These are phyloP conservation scores for Globisporangium spinosum DNA, from an alignment of 352 stramenopile genomes.

Conservation along the genomic window DNA sequence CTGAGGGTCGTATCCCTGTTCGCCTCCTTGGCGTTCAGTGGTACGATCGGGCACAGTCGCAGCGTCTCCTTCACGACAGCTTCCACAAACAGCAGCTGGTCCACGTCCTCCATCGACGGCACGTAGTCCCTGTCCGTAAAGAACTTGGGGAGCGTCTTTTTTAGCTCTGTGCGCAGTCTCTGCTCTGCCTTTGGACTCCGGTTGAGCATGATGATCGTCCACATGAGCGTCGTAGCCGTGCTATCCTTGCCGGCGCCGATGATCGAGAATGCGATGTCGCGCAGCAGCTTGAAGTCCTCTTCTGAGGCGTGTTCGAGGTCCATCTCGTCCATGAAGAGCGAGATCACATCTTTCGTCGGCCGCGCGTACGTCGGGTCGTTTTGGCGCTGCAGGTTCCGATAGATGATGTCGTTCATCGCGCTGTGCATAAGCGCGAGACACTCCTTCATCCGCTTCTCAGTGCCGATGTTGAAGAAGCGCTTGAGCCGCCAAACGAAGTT, in stretches of 20 bases:
- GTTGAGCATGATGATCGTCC: conserved; percentile 43
- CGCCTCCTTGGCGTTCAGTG: conserved; percentile 50
- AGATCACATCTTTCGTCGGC: conserved; percentile 25
- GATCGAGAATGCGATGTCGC: conserved; percentile 49
- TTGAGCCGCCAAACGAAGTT: conserved; percentile 38
- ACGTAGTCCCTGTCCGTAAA: conserved; percentile 2
- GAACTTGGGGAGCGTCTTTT: conserved; percentile 10
- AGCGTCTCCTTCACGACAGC: conserved; percentile 62
- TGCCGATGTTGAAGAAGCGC: conserved; percentile 33
- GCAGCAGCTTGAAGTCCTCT: conserved; percentile 25
- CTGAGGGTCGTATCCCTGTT: conserved; percentile 52
- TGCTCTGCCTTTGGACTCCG: conserved; percentile 32
- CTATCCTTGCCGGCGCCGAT: conserved; percentile 62
- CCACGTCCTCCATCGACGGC: conserved; percentile 22
- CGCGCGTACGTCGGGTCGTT: conserved; percentile 6
- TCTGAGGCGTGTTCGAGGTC: background rate
- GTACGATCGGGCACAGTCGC: conserved; percentile 60
- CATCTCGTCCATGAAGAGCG: conserved; percentile 22
- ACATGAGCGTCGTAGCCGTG: conserved; percentile 42
- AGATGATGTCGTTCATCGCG: conserved; percentile 47
- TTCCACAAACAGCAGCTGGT: conserved; percentile 54
- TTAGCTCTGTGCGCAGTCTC: conserved; percentile 28
- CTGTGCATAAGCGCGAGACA: conserved; percentile 36
- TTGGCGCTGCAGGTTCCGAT: conserved; percentile 36
- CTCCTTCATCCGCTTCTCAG: conserved; percentile 36